Base-by-base conservation (phyloP, 257 asterid genomes). In the Verbena officinalis region DNA sequence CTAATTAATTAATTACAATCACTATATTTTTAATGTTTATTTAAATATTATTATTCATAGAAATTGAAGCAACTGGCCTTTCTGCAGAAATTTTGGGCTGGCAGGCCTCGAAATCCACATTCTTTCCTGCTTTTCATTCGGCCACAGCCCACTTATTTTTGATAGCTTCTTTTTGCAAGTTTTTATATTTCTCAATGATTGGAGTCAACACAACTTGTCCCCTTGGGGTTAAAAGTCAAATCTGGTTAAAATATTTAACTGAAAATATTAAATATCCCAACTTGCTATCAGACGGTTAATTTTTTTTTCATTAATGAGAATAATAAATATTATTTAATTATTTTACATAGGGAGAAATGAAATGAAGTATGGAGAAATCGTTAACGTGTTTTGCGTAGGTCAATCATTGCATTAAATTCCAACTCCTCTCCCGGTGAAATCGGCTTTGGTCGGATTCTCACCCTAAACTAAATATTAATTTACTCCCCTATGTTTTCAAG, bases 361-460 rank as follows among this genome's bases (percentile, higher is more conserved):
- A 44, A 44, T 4, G 59, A 39, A 31, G 77, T 4, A 36, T 56
- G 50, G 75, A 72, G 59, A 64, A 65, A 30, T 65, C 4, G 77
- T 69, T 73, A 75, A 58, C 75, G 81, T 77, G 75, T 62, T 46
- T 30, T 24, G 23, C 42, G 76, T 61, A 53, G 71, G 81, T 78
- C 81, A 75, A 78, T 79, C 62, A 68, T 79, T 79, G 78, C 78
- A 79, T 36, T 72, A 68, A 79, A 72, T 71, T 72, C 71, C 59
- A 65, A 58, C 55, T 57, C 48, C 58, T 43, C 27, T 36, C 7
- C 78, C 78, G 64, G 9, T 62, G 4, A 75, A 68, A 27, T 52
- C 73, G 81, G 84, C 21, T 72, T 68, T 68, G 76, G 80, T 79
- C 78, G 78, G 81, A 54, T 79, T 79, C 63, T 51, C 69, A 75